phyloP scores from a whole-genome alignment of 169 alveolate species.

The Cyclospora cayetanensis region DNA sequence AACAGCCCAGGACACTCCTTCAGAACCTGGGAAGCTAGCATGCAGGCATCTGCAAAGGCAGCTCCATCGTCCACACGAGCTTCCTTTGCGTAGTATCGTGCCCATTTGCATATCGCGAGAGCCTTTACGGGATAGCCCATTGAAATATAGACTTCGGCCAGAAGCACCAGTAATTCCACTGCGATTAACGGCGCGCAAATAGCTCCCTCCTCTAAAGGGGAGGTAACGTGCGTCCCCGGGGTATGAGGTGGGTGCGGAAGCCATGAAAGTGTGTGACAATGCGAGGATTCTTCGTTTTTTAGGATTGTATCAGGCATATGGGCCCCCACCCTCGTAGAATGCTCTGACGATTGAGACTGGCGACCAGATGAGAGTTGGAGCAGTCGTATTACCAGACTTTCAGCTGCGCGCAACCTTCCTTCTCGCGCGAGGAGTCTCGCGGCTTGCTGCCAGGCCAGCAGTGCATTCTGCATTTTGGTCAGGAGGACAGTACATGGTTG shows the following conservation, averaged over 20 bases:
- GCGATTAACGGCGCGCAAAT: slow-evolving; percentile 1
- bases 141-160: background rate
- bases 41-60: slow-evolving; percentile 11
- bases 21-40: background rate
- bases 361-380: slow-evolving; percentile 18
- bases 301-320: background rate
- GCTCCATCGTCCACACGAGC: background rate
- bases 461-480: slow-evolving; percentile 2
- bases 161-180: slow-evolving; percentile 4
- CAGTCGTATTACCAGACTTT: background rate
- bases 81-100: slow-evolving; percentile 34
- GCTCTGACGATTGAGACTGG: background rate
- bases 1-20: slow-evolving; percentile 36
- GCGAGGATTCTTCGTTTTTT: background rate
- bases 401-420: background rate
- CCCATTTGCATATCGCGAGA: slow-evolving; percentile 27
- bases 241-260: slow-evolving; percentile 28
- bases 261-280: background rate
- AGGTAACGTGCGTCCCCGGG: background rate
- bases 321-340: background rate
- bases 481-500: no score
- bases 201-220: background rate
- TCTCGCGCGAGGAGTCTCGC: slow-evolving; percentile 6
- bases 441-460: slow-evolving; percentile 23
- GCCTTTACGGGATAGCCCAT: slow-evolving; percentile 32